Evolutionary conservation across 106 monocot genomes (phyloP), one percentile per base, ranked within the genome.

Genomic region (Hemerocallis citrina): DNA sequence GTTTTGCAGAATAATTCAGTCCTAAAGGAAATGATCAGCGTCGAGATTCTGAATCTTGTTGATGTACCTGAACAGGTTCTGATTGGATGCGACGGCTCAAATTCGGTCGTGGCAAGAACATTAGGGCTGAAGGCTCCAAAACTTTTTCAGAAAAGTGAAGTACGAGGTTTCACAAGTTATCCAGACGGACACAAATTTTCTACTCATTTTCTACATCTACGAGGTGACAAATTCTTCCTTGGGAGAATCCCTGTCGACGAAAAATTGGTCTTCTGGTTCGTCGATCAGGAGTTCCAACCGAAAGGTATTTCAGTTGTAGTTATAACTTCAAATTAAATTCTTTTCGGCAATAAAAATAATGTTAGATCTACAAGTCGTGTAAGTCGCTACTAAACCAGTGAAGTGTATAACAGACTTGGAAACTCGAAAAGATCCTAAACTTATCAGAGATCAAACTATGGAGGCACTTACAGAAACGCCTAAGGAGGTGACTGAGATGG

Each of bases 81-180:
- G 3, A 68, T 75, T 14, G 67, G 74, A 12, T 74, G 74, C 19
- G 74, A 68, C 44, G 59, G 74, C 20, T 61, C 54, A 46, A 75
- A 75, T 61, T 75, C 74, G 19, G 55, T 63, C 28, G 55, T 75
- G 10, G 67, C 68, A 19, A 75, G 38, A 48, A 68, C 68, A 29
- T 11, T 75, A 17, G 67, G 62, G 5, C 32, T 63, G 2, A 16
- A 55, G 40, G 34, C 50, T 8, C 40, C 54, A 36, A 63, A 33
- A 25, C 49, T 39, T 5, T 62, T 28, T 16, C 34, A 36, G 4
- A 22, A 62, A 12, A 12, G 10, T 62, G 42, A 27, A 45, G 54
- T 62, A 12, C 42, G 61, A 47, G 67, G 68, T 55, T 55, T 62
- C 13, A 75, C 74, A 16, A 43, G 20, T 27, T 61, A 48, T 66